Evolutionary conservation across 2,329 filamentous ascomycete genomes (phyloP), one percentile per base, ranked within the genome.

Genomic region (Arthrobotrys megalospora): DNA sequence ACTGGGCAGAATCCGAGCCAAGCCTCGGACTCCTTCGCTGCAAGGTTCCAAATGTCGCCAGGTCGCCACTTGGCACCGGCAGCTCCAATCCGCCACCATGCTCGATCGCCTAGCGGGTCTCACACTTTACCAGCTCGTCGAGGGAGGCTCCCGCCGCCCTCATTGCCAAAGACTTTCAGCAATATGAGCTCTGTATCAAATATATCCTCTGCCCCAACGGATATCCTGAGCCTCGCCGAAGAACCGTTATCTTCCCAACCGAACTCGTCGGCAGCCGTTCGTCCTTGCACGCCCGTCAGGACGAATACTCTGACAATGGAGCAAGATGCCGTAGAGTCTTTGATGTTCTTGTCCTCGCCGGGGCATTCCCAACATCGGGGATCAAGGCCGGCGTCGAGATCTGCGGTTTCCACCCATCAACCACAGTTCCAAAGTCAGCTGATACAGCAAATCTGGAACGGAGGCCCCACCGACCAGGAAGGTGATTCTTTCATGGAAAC

Each of bases 281-380:
- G 73, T 36, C 73, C 73, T 47, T 71, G 66, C 45, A 77, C 73
- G 14, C 73, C 73, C 7, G 73, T 77, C 6, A 65, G 73, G 43
- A 73, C 75, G 14, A 79, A 70, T 28, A 77, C 68, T n/a, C 48
- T 68, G 12, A 83, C 82, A 3, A 83, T 82, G 64, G 93, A 96
- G 82, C 92, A 94, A 82, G 93, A 95, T 81, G 93, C 93, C 5
- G 90, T 95, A 55, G 92, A 94, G 82, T 91, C 92, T 0, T 85
- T 96, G 24, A 86, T 95, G 28, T 94, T 94, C 82, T 92, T 96
- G 90, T 93, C 92, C 82, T 93, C 91, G 79, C 92, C 92, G 0
- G 91, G 91, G 14, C 92, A 93, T 83, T 91, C 91, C 52, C 75
- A 79, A 52, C 16, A 79, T 68, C 65, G 80, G 64, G 45, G 80